Evolutionary conservation across 768 basidiomycete genomes (phyloP).

Genomic region (Mycena haematopus): DNA sequence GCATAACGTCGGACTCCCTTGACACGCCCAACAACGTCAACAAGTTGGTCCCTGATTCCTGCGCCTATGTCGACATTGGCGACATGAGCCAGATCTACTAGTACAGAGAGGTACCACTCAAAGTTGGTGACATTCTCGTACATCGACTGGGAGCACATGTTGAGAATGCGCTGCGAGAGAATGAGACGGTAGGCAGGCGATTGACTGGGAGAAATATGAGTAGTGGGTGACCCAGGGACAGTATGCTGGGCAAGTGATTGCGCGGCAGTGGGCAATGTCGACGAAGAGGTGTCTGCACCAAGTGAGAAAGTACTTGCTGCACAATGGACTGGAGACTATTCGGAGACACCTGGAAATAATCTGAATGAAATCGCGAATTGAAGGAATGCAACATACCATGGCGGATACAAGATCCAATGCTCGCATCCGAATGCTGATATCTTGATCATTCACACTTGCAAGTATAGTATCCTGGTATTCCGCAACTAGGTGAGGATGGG

Average conservation of each 20-base stretch:
- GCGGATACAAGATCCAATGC: constrained; percentile 93
- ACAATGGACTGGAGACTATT: constrained; percentile 89
- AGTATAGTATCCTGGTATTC: constrained; percentile 93
- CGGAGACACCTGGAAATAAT: constrained; percentile 69
- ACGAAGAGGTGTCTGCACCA: constrained; percentile 64
- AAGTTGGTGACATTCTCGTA: constrained; percentile 92
- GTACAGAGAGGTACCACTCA: constrained; percentile 96
- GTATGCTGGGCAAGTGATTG: constrained; percentile 59
- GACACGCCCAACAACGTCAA: constrained; percentile 88
- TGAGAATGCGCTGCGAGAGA: constrained; percentile 81
- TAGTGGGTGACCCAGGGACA: constrained; percentile 41
- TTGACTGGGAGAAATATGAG: constrained; percentile 60
- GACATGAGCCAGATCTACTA: constrained; percentile 90
- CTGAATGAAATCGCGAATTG: constrained; percentile 1
- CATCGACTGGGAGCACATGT: constrained; percentile 82
- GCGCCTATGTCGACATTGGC: constrained; percentile 80
- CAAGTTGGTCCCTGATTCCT: constrained; percentile 81
- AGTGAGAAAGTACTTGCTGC: constrained; percentile 87
- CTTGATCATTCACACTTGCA: constrained; percentile 87
- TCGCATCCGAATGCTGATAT: constrained; percentile 95
- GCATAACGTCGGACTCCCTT: constrained; percentile 76
- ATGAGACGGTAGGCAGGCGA: constrained; percentile 87
- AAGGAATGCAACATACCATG: constrained; percentile 63
- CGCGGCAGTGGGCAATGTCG: constrained; percentile 62
- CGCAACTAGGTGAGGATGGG: constrained; percentile 87